Base-by-base conservation (phyloP, 2,329 filamentous ascomycete species). In the Magnaporthiopsis poae region DNA sequence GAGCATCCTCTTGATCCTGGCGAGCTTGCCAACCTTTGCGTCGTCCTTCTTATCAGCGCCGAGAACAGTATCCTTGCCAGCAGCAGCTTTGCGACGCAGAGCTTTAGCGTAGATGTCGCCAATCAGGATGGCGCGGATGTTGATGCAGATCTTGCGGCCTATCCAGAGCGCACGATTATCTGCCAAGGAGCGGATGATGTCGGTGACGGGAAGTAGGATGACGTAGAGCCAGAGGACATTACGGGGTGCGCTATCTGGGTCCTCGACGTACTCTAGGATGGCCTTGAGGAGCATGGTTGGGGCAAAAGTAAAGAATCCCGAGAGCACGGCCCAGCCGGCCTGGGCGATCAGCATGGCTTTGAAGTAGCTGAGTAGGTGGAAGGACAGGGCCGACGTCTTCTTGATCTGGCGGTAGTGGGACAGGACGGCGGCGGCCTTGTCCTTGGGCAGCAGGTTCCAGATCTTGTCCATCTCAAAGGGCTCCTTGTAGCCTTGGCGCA, bases 51-150 rank as follows among this genome's bases (percentile, higher is more conserved):
- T 80, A 60, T 80, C 78, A 65, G 84, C 81, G 39, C 91, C 90
- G 21, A 95, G 81, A 0, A 89, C 82, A 65, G 89, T 88, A 71
- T 98, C 92, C 56, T 83, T 84, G 25, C 88, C 86, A 11, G 93
- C 88, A 29, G 92, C 89, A 25, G 92, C 94, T 77, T 96, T 96
- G 71, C 95, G 88, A 69, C 96, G 88, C 25, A 99, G 83, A 1
- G 95, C 92, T 79, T 99, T 99, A 67, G 92, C 91, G 75, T 99
- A 99, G 62, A 99, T 95, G 74, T 99, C 95, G 66, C 95, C 95
- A 70, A 99, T 92, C 69, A 99, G 92, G 74, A 99, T 95, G 64
- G 95, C 93, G 69, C 94, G 90, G 61, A 98, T 83, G 69, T 92
- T 89, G 72, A 99, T 94, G 77, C 93, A 97, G 69, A 98, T 90